Conservation (phyloP, 208 protist species). For the Crithidia brevicula region DNA sequence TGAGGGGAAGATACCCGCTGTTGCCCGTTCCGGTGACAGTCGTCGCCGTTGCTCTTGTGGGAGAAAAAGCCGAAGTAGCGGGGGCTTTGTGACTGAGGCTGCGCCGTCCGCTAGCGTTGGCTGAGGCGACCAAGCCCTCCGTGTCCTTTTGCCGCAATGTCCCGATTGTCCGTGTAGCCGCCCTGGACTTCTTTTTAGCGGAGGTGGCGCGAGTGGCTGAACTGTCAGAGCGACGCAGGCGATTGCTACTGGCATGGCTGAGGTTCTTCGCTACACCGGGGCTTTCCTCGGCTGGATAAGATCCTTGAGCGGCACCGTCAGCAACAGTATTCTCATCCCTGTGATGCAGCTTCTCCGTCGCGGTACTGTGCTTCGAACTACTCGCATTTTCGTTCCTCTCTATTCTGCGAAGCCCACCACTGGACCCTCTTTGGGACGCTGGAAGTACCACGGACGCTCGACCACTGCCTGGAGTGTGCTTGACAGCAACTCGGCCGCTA, state of each 20-base stretch:
- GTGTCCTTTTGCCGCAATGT: slow-evolving; percentile 1
- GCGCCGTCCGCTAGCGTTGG: neutral
- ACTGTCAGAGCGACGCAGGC: neutral
- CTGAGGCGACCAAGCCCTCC: neutral
- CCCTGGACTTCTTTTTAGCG: neutral
- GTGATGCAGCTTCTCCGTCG: no score
- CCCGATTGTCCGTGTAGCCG: neutral
- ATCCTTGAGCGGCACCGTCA: no score
- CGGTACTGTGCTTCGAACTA: no score
- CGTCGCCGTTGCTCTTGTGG: neutral
- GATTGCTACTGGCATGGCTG: neutral
- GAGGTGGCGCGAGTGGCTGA: neutral
- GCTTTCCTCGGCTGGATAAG: no score
- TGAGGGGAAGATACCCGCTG: neutral
- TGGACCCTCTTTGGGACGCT: neutral
- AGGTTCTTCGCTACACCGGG: neutral
- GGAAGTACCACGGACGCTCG: neutral
- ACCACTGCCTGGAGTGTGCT: neutral
- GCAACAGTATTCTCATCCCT: no score
- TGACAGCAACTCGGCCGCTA: neutral
- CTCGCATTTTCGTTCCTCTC: neutral
- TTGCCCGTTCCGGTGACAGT: neutral
- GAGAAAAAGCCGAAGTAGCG: neutral
- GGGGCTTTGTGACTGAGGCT: neutral
- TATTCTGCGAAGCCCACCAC: neutral